Evolutionary conservation across 139 green algal genomes (phyloP), one percentile per base, ranked within the genome.

Genomic region (Chlorella sp.): DNA sequence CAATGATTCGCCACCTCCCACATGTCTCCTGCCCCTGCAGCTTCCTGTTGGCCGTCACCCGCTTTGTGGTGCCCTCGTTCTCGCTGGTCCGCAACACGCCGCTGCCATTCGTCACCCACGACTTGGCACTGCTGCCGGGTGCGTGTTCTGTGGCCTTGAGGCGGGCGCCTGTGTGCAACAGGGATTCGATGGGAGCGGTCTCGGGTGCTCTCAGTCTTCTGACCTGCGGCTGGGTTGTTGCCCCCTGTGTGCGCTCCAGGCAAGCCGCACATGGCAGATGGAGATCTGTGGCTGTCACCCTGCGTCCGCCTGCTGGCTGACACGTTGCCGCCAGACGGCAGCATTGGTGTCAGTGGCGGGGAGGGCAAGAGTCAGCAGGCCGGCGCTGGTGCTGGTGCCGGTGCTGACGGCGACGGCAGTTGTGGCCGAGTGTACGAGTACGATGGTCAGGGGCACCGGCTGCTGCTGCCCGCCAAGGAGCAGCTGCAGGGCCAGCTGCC

Each of bases 271-370:
- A 48, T 67, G 17, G 89, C 87, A 58, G 36, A 73, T 9, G 71
- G 66, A 9, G 90, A 96, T 73, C 36, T 96, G 59, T 97, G 87
- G 86, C 87, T 98, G 9, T 93, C 84, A 29, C 94, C 94, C 8
- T 82, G 93, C 33, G 83, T 84, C 21, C 85, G 96, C 2, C 75
- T 98, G 48, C 79, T 98, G 65, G 95, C 94, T 43, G 95, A 98
- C 68, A 61, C 69, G 1, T n/a, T n/a, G n/a, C n/a, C n/a, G n/a
- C n/a, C n/a, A n/a, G n/a, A n/a, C n/a, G n/a, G n/a, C n/a, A n/a
- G n/a, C n/a, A n/a, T n/a, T n/a, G n/a, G n/a, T n/a, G n/a, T n/a
- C n/a, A n/a, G n/a, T n/a, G n/a, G n/a, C n/a, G n/a, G n/a, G n/a
- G n/a, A n/a, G n/a, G n/a, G n/a, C n/a, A n/a, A n/a, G n/a, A n/a